phyloP scores from a whole-genome alignment of 2,329 filamentous ascomycete genomes.

The Coleophoma eucalyptorum region DNA sequence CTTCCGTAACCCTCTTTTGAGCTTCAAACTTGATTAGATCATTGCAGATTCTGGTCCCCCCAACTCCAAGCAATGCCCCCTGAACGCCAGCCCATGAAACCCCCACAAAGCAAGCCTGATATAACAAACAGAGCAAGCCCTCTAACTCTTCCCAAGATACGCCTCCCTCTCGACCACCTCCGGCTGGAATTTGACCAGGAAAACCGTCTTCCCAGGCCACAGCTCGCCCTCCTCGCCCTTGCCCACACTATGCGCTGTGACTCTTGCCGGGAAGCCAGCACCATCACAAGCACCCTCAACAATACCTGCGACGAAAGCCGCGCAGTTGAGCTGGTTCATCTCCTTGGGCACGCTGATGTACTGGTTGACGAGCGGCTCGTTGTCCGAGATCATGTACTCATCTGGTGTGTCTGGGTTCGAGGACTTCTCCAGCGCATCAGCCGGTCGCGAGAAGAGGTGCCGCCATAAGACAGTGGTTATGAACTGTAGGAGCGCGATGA shows the following conservation, averaged over 20 bases:
- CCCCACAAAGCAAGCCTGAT: too few species aligned
- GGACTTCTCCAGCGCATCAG: constrained; percentile 89
- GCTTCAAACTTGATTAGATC: not conserved
- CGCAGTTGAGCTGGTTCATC: constrained; percentile 95
- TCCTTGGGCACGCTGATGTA: constrained; percentile 92
- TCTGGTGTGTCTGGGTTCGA: constrained; percentile 77
- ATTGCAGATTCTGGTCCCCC: constrained; percentile 3
- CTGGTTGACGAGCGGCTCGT: constrained; percentile 92
- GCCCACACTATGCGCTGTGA: constrained; percentile 81
- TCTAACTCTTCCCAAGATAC: constrained; percentile 59
- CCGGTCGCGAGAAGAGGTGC: constrained; percentile 85
- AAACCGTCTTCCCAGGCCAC: constrained; percentile 96
- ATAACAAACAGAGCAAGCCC: not conserved
- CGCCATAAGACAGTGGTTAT: constrained; percentile 91
- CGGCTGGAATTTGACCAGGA: constrained; percentile 87
- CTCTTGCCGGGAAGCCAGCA: constrained; percentile 81
- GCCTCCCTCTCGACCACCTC: constrained; percentile 90
- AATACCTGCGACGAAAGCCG: constrained; percentile 90
- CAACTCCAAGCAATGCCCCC: constrained; percentile 21
- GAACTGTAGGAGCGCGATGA: constrained; percentile 89
- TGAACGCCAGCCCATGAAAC: constrained; percentile 7
- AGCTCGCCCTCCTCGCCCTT: constrained; percentile 62
- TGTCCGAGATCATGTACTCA: constrained; percentile 99
- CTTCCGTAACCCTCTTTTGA: too few species aligned
- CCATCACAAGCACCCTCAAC: constrained; percentile 96